Evolutionary conservation across 164 flowering plant species (phyloP).

Genomic region (Tinospora cordifolia): DNA sequence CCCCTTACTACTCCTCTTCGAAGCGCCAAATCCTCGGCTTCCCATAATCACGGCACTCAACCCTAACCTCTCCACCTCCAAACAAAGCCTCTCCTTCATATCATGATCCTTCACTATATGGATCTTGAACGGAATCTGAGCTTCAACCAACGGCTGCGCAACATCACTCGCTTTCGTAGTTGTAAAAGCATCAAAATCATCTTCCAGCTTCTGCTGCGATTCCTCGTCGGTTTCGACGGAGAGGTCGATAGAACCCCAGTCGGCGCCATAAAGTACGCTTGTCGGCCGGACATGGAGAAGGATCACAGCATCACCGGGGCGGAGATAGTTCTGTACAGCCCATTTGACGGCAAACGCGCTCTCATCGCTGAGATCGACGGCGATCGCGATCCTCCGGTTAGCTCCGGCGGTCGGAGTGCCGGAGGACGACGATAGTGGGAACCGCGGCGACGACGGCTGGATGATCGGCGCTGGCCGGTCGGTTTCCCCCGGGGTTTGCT

Average conservation of each 20-base stretch:
- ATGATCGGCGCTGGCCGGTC: slow-evolving; percentile 6
- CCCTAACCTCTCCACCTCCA: slow-evolving; percentile 77
- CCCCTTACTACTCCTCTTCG: slow-evolving; percentile 32
- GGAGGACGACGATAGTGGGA: slow-evolving; percentile 14
- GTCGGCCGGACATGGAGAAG: slow-evolving; percentile 53
- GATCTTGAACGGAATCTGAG: slow-evolving; percentile 56
- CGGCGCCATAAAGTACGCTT: slow-evolving; percentile 63
- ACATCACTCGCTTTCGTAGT: slow-evolving; percentile 47
- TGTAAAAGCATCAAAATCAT: slow-evolving; percentile 52
- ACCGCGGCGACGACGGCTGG: slow-evolving; percentile 38
- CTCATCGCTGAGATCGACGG: slow-evolving; percentile 80
- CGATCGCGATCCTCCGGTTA: slow-evolving; percentile 60
- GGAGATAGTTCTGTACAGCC: slow-evolving; percentile 80
- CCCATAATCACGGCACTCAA: slow-evolving; percentile 79
- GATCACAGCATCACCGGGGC: slow-evolving; percentile 65
- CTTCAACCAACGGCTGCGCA: slow-evolving; percentile 53
- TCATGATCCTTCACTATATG: slow-evolving; percentile 84
- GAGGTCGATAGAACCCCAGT: slow-evolving; percentile 58
- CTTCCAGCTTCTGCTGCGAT: slow-evolving; percentile 47
- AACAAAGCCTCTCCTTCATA: slow-evolving; percentile 74
- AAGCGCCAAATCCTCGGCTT: slow-evolving; percentile 66
- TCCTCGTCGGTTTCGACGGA: slow-evolving; percentile 28
- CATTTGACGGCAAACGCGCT: slow-evolving; percentile 74
- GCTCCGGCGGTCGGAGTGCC: slow-evolving; percentile 29
- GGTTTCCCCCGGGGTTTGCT: slow-evolving; percentile 7